Percentiles rank a stretch among this genome's conserved stretches.
phyloP scores from a whole-genome alignment of 2,329 filamentous ascomycete species.

The Phyllosticta paracitricarpa region DNA sequence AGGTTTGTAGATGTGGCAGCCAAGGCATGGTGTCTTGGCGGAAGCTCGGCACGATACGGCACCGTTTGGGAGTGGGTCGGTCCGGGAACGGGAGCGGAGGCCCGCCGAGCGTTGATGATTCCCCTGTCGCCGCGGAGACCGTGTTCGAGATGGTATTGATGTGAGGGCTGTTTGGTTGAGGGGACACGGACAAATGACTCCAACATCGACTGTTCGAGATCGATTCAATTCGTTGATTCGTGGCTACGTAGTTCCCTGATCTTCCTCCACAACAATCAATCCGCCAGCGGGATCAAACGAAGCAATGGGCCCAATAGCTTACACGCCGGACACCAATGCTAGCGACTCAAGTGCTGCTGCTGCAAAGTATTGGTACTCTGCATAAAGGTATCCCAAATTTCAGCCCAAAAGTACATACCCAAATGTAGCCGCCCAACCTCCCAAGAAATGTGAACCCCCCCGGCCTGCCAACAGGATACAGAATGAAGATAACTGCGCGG shows the following conservation, averaged over 20 bases:
- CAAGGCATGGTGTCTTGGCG: neutral
- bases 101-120: slow-evolving; percentile 1
- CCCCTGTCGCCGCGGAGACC: neutral
- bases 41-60: neutral
- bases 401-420: neutral
- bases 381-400: neutral
- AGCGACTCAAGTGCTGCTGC: neutral
- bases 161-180: too few species aligned
- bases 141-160: neutral
- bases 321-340: neutral
- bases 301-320: neutral
- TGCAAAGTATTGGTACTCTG: neutral
- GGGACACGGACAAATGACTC: neutral
- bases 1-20: neutral
- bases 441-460: neutral
- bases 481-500: neutral
- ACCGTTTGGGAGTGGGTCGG: neutral
- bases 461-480: neutral
- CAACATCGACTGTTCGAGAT: neutral
- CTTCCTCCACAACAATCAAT: neutral
- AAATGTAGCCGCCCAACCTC: neutral
- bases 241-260: neutral
- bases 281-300: neutral
- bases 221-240: neutral
- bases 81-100: slow-evolving; percentile 1